Percentiles rank a stretch among this genome's conserved stretches.
phyloP scores from a whole-genome alignment of 345 rosid species.

The Lepidium aucheri region DNA sequence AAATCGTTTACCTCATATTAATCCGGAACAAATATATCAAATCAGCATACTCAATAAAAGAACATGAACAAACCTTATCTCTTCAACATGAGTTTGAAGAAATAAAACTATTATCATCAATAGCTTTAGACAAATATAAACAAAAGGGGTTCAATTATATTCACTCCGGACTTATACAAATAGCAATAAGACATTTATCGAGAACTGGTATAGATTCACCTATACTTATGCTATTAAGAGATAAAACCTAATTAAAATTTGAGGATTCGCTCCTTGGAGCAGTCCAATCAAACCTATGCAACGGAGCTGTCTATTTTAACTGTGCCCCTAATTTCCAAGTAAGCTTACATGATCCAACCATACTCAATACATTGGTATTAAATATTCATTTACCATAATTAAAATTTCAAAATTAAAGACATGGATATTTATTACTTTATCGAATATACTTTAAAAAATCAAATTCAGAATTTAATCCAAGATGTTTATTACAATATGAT shows the following conservation, averaged over 20 bases:
- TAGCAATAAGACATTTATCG: background rate
- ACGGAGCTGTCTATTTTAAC: background rate
- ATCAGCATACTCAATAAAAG: background rate
- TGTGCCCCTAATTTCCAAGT: background rate
- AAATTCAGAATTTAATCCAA: background rate
- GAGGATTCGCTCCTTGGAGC: background rate
- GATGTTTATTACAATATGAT: background rate
- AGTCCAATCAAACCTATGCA: background rate
- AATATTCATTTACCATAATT: background rate
- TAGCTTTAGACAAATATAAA: background rate
- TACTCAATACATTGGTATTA: background rate
- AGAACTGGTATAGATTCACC: background rate
- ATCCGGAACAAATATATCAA: background rate
- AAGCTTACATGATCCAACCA: background rate
- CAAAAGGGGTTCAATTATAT: background rate
- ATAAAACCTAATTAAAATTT: background rate
- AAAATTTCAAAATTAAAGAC: background rate
- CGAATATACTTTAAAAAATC: background rate
- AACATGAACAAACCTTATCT: background rate
- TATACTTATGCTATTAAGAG: background rate
- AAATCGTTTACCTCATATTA: no score
- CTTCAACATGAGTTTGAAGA: background rate
- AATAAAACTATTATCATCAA: background rate
- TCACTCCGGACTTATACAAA: background rate
- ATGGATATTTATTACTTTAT: background rate